Percentiles rank a stretch among this genome's conserved stretches.
These are phyloP conservation scores for Rosa chinensis DNA, from an alignment of 306 rosid genomes.

Conservation along the genomic window DNA sequence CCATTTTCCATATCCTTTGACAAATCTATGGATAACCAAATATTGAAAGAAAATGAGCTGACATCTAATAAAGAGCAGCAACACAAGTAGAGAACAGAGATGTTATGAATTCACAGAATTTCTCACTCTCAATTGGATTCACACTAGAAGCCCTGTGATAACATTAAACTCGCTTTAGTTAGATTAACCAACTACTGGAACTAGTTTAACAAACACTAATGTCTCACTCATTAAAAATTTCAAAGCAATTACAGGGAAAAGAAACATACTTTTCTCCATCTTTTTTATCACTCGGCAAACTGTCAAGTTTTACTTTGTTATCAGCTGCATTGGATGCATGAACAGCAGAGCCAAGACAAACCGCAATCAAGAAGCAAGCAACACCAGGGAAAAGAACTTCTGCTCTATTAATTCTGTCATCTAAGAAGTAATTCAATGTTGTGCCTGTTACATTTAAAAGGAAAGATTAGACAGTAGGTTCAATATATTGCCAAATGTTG, in stretches of 20 bases:
- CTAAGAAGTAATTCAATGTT: slow-evolving; percentile 82
- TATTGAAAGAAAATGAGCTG: slow-evolving; percentile 11
- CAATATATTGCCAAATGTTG: neutral
- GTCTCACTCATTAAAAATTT: neutral
- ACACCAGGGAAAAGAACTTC: slow-evolving; percentile 90
- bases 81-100: neutral
- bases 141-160: slow-evolving; percentile 39
- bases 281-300: slow-evolving; percentile 32
- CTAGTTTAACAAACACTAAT: neutral
- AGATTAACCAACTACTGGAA: neutral
- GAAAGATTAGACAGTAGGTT: slow-evolving; percentile 2
- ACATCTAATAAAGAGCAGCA: slow-evolving; percentile 8
- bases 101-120: slow-evolving; percentile 9
- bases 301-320: slow-evolving; percentile 60
- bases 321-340: slow-evolving; percentile 87
- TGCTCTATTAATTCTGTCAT: slow-evolving; percentile 76
- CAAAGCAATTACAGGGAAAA: neutral
- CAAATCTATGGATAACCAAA: slow-evolving; percentile 30
- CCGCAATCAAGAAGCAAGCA: slow-evolving; percentile 84
- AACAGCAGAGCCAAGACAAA: slow-evolving; percentile 78
- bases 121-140: slow-evolving; percentile 40
- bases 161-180: slow-evolving; percentile 13
- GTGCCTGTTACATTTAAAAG: slow-evolving; percentile 56
- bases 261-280: slow-evolving; percentile 48
- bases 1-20: slow-evolving; percentile 46